phyloP scores from a whole-genome alignment of 139 green algal genomes.

The Tetraselmis striata region DNA sequence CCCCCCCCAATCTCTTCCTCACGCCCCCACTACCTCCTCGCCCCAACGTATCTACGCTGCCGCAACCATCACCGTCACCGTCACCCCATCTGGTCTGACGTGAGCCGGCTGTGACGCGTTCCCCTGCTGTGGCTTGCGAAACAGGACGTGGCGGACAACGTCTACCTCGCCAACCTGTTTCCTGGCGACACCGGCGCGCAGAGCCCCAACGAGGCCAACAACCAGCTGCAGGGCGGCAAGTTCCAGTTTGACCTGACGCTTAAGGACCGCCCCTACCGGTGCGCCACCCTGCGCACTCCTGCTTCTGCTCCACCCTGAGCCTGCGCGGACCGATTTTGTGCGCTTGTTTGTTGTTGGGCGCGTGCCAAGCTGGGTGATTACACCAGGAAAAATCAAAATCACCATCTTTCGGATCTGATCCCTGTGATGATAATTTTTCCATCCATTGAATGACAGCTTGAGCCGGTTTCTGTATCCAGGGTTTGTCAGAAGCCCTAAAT shows the following conservation, averaged over 20 bases:
- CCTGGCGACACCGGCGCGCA: background rate
- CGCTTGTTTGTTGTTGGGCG: no score
- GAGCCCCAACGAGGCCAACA: background rate
- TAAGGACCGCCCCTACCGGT: background rate
- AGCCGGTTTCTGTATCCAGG: no score
- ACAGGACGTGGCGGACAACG: background rate
- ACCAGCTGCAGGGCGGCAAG: background rate
- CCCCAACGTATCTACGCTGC: no score
- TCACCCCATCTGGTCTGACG: no score
- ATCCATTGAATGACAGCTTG: background rate
- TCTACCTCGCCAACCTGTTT: background rate
- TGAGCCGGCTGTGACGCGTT: no score
- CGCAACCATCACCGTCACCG: no score
- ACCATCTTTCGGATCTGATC: background rate
- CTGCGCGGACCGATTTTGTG: no score
- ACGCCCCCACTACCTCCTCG: no score
- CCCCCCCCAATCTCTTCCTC: no score
- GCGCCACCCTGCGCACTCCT: background rate
- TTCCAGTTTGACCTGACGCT: background rate
- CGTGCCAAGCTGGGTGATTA: background rate
- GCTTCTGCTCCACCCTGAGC: no score
- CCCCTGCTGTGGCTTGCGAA: no score
- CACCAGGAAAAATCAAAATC: background rate
- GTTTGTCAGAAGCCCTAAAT: no score
- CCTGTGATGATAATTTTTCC: background rate